These are phyloP conservation scores for Mycena amicta DNA, from an alignment of 768 basidiomycete species.

Conservation along the genomic window DNA sequence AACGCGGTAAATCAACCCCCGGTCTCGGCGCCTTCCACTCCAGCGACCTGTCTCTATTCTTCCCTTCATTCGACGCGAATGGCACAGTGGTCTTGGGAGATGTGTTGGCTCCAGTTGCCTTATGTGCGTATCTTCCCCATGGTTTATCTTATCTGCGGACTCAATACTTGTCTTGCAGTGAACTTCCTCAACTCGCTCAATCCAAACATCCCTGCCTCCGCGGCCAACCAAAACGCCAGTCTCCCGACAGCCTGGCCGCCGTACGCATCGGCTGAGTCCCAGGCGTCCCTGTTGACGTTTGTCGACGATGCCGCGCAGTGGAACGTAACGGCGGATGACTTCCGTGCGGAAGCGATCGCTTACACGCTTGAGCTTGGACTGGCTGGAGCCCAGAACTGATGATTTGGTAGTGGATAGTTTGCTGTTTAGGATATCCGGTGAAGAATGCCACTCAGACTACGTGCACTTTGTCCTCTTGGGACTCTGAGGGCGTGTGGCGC, in stretches of 20 bases:
- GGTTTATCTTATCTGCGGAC: not conserved
- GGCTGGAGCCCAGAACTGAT: too few species aligned
- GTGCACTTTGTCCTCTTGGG: too few species aligned
- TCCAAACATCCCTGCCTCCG: too few species aligned
- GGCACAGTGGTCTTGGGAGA: too few species aligned
- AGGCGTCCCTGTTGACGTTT: conserved; percentile 1
- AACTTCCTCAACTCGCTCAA: conserved; percentile 17
- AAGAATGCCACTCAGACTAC: too few species aligned
- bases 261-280: not conserved
- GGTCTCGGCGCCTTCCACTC: conserved; percentile 25
- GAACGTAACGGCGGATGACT: conserved; percentile 23
- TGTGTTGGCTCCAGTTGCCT: not conserved
- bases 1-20: conserved; percentile 30
- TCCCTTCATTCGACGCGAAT: conserved; percentile 2
- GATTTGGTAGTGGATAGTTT: too few species aligned
- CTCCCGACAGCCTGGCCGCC: conserved; percentile 19
- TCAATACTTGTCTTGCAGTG: not conserved
- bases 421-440: too few species aligned
- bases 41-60: not conserved
- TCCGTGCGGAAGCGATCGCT: not conserved
- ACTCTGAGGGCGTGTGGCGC: too few species aligned
- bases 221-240: too few species aligned
- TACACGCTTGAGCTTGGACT: not conserved
- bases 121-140: too few species aligned
- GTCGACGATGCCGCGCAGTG: conserved; percentile 8